Evolutionary conservation across 2,329 filamentous ascomycete genomes (phyloP).

Genomic region (Microcyclospora tardicrescens): DNA sequence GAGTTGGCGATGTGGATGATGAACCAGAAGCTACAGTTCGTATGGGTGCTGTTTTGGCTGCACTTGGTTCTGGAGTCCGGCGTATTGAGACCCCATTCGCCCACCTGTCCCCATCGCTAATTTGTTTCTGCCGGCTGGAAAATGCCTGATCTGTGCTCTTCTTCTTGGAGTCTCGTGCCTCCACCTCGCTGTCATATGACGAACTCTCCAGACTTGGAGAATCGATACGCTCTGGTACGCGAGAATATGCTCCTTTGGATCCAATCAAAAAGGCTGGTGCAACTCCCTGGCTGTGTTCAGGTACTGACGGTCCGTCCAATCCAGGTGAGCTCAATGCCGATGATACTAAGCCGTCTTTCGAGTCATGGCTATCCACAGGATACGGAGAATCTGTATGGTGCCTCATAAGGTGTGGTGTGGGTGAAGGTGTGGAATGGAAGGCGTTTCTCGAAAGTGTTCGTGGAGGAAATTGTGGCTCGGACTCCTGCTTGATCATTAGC

Average conservation of each 20-base stretch:
- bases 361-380: conserved; percentile 18
- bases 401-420: conserved; percentile 5
- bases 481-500: conserved; percentile 16
- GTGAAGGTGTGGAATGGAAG: conserved; percentile 14
- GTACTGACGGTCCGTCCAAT: conserved; percentile 8
- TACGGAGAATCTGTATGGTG: conserved; percentile 19
- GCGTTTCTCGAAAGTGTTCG: conserved; percentile 18
- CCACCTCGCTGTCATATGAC: conserved; percentile 10
- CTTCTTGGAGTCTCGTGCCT: conserved; percentile 4
- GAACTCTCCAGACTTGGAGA: conserved; percentile 16
- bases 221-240: conserved; percentile 15
- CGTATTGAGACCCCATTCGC: conserved; percentile 12
- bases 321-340: conserved; percentile 18
- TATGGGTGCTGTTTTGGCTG: background rate
- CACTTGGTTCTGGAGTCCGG: conserved; percentile 6
- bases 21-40: no score
- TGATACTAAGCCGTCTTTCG: conserved; percentile 20
- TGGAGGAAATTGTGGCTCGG: conserved; percentile 22
- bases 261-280: conserved; percentile 17
- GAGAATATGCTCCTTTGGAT: conserved; percentile 18
- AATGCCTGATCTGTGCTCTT: conserved; percentile 11
- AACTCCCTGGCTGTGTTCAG: conserved; percentile 11
- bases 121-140: conserved; percentile 13
- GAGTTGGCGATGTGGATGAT: background rate
- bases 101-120: conserved; percentile 18